Evolutionary conservation across 2,329 filamentous ascomycete genomes (phyloP), one percentile per base, ranked within the genome.

Genomic region (Chrysoporthe deuterocubensis): DNA sequence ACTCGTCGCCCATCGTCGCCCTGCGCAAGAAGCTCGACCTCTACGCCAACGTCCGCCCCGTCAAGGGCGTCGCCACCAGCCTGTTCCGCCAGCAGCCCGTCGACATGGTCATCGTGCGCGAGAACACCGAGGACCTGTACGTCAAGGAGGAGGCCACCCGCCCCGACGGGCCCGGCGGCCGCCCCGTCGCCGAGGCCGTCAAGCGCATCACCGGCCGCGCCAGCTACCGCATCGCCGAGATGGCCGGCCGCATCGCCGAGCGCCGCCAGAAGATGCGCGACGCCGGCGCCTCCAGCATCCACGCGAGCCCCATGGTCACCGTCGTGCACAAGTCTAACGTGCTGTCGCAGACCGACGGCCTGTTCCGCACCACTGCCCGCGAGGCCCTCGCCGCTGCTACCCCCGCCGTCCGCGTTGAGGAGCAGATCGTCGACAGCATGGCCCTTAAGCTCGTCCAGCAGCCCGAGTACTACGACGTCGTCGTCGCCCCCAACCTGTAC

Each of bases 261-360:
- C 89, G 94, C 65, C 87, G 96, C 72, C 92, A 97, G 78, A 90
- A 91, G 77, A 89, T 97, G 74, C 89, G 95, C 71, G 85, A 89
- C 50, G 80, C 81, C 11, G 82, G 83, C 59, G 76, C 89, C 42
- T 78, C 81, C 14, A 88, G 86, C 78, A 89, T 92, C 71, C 91
- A 94, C 81, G 80, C 81, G 64, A 77, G 82, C 57, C 89, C 94
- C 40, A 86, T 95, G 74, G 94, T 99, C 69, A 99, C 96, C 69
- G 93, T 99, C 79, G 98, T 96, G 62, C 96, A 99, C 87, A 99
- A 99, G 85, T 94, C 91, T 80, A 99, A 99, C 82, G 96, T 99
- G 32, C 87, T 99, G 40, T 94, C 91, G 56, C 95, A 98, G 81
- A 98, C 96, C 18, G 96, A 99, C 81, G 96, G 96, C 43, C 88